Conservation (phyloP, 371 early-diverging fungal genomes). For the Polyrhizophydium stewartii region DNA sequence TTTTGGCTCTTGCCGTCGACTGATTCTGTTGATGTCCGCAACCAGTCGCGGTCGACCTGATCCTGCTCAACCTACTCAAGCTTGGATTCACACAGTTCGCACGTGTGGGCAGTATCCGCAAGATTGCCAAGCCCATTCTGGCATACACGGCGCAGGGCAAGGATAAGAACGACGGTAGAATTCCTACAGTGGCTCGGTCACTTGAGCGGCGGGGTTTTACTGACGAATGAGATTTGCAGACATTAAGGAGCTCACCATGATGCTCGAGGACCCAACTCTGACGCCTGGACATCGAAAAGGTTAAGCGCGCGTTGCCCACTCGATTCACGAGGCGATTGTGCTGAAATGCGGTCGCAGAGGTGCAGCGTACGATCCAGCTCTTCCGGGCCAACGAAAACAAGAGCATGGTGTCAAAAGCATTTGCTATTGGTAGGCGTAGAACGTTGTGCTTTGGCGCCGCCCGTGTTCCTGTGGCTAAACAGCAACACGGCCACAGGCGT, state of each 20-base stretch:
- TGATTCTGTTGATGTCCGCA: neutral
- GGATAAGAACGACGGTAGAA: slow-evolving; percentile 17
- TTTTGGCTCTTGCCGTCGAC: slow-evolving; percentile 50
- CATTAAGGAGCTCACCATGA: slow-evolving; percentile 65
- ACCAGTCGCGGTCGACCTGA: slow-evolving; percentile 85
- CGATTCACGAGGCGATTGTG: too few relatives aligned
- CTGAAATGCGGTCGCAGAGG: too few relatives aligned
- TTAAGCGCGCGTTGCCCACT: too few relatives aligned
- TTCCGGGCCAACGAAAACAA: slow-evolving; percentile 55
- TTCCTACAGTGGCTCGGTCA: neutral
- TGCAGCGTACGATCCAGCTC: slow-evolving; percentile 60
- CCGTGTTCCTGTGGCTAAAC: too few relatives aligned
- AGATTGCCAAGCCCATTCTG: slow-evolving; percentile 50
- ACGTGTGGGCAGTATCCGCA: slow-evolving; percentile 81
- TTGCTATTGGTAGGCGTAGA: slow-evolving; percentile 41
- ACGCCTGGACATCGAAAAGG: slow-evolving; percentile 44
- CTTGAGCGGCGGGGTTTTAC: neutral
- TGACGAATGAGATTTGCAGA: slow-evolving; percentile 23
- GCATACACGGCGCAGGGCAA: slow-evolving; percentile 29
- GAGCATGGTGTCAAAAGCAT: slow-evolving; percentile 41
- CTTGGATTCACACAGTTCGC: slow-evolving; percentile 75
- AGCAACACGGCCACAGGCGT: slow-evolving; percentile 57
- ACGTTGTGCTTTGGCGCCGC: neutral
- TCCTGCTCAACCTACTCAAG: slow-evolving; percentile 60
- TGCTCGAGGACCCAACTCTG: slow-evolving; percentile 58